Evolutionary conservation across 371 early-diverging fungal genomes (phyloP).

Genomic region (Nematocida sp.): DNA sequence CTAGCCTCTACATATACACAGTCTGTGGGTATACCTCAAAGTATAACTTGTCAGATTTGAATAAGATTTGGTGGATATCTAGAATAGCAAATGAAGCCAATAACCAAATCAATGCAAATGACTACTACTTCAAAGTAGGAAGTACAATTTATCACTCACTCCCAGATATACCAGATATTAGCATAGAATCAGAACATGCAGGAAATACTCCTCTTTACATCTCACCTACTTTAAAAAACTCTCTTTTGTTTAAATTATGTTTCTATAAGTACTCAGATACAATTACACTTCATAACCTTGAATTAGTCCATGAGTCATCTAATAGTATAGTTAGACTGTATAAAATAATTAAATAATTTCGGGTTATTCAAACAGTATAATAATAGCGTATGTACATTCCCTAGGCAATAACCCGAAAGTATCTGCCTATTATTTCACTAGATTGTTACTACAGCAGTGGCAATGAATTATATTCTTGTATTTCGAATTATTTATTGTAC

Average conservation of each 20-base stretch:
- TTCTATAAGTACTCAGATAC: conserved; percentile 1
- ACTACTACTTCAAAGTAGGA: conserved; percentile 28
- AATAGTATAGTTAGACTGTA: conserved; percentile 36
- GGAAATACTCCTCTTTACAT: background rate
- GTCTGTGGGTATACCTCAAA: conserved; percentile 13
- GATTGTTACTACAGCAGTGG: too few relatives aligned
- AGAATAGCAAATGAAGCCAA: conserved; percentile 10
- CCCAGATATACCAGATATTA: background rate
- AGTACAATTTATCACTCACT: background rate
- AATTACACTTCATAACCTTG: conserved; percentile 6
- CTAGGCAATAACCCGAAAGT: too few relatives aligned
- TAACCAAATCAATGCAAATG: background rate
- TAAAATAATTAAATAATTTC: conserved; percentile 1
- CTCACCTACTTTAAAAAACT: conserved; percentile 30
- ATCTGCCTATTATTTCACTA: too few relatives aligned
- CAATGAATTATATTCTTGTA: too few relatives aligned
- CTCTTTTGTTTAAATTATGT: conserved; percentile 41
- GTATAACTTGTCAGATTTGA: conserved; percentile 4
- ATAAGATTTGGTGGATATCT: conserved; percentile 18
- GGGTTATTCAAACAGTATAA: background rate
- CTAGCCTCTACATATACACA: conserved; percentile 7
- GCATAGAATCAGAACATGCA: background rate
- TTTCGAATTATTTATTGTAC: too few relatives aligned
- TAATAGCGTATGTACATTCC: background rate
- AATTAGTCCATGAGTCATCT: conserved; percentile 29